A percentile compares a stretch with the other conserved stretches of the same genome.
Evolutionary conservation across 208 protist genomes (phyloP).

Genomic region (Acanthamoeba sp.): DNA sequence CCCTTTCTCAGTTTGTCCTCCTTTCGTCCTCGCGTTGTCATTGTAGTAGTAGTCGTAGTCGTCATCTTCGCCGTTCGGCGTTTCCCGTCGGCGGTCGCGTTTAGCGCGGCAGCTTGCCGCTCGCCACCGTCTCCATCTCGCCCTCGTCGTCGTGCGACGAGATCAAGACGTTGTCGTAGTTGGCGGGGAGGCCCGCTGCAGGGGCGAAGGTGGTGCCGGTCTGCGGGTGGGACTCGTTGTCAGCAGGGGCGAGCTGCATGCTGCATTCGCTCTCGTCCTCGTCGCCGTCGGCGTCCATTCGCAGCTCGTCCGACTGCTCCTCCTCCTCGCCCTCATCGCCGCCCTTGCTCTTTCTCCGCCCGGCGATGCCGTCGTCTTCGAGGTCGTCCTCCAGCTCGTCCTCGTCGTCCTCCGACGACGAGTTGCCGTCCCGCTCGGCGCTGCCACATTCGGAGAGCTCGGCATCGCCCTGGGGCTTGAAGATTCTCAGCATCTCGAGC

Average conservation of each 20-base stretch:
- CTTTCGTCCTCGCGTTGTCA: neutral
- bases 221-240: neutral
- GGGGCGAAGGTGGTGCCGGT: neutral
- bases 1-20: neutral
- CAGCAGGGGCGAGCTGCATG: conserved; percentile 5
- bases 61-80: neutral
- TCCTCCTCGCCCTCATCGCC: conserved; percentile 4
- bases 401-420: neutral
- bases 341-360: neutral
- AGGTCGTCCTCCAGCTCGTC: neutral
- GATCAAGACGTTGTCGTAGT: neutral
- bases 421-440: conserved; percentile 12
- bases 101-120: neutral
- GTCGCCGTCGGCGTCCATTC: conserved; percentile 2
- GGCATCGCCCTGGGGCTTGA: neutral
- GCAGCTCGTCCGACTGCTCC: neutral
- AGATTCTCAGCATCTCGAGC: conserved; percentile 27
- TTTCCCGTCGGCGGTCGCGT: neutral
- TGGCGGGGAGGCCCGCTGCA: neutral
- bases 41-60: neutral
- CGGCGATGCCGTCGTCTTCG: neutral
- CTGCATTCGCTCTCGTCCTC: conserved; percentile 13
- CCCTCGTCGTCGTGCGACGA: neutral
- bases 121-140: neutral
- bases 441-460: neutral